Percentiles rank a stretch among this genome's conserved stretches.
phyloP scores from a whole-genome alignment of 306 rosid species.

The Pyrus bretschneideri region DNA sequence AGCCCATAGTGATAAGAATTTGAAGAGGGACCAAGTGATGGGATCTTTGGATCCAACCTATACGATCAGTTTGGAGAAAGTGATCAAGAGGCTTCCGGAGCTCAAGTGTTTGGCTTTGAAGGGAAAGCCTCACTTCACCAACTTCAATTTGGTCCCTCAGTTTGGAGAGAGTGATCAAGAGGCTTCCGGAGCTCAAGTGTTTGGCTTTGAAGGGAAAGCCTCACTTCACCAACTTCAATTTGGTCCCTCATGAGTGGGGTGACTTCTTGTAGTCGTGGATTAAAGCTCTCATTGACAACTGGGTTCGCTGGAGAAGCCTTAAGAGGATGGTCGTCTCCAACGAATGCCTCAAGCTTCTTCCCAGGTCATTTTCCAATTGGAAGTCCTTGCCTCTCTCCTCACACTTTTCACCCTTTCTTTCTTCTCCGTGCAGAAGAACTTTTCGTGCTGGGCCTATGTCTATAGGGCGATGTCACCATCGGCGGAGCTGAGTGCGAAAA shows the following conservation, averaged over 20 bases:
- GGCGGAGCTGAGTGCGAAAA: no score
- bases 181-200: slow-evolving; percentile 52
- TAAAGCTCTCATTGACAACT: slow-evolving; percentile 44
- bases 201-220: slow-evolving; percentile 85
- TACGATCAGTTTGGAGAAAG: slow-evolving; percentile 63
- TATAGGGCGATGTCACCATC: no score
- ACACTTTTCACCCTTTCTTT: no score
- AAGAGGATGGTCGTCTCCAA: no score
- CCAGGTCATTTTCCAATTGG: no score
- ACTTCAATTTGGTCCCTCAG: slow-evolving; percentile 79
- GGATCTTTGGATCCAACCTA: slow-evolving; percentile 5
- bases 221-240: slow-evolving; percentile 88
- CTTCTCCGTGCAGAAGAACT: no score
- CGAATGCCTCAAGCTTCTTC: no score
- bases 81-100: slow-evolving; percentile 57
- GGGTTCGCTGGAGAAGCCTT: slow-evolving; percentile 53
- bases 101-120: slow-evolving; percentile 58
- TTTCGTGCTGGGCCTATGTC: no score
- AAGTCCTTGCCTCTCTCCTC: no score
- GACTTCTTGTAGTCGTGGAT: slow-evolving; percentile 72
- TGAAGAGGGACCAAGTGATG: no score
- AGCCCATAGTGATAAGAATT: no score
- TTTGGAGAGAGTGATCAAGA: slow-evolving; percentile 57
- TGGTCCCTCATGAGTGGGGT: slow-evolving; percentile 86
- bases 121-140: slow-evolving; percentile 93